Evolutionary conservation across 192 early-diverging fungal genomes (phyloP).

Genomic region (Phycomyces blakesleeanus): DNA sequence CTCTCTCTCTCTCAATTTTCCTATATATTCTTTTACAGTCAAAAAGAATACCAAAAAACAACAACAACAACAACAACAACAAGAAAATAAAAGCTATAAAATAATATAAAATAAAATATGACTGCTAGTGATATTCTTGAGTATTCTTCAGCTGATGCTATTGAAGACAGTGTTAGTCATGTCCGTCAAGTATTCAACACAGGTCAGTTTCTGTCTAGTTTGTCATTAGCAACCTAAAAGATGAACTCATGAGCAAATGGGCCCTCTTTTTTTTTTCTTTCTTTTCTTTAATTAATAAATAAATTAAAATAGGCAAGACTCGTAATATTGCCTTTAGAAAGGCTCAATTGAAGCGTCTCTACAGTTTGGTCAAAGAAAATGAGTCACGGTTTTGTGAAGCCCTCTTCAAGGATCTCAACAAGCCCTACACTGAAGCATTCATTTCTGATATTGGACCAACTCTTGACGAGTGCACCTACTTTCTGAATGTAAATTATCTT

Average conservation of each 20-base stretch:
- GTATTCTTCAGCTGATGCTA: constrained; percentile 42
- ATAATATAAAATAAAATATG: not conserved
- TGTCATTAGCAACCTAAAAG: constrained; percentile 26
- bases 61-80: too few relatives aligned
- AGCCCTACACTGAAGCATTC: constrained; percentile 49
- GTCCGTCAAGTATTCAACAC: constrained; percentile 40
- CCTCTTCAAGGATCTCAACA: constrained; percentile 54
- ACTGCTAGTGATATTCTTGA: constrained; percentile 14
- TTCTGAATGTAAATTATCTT: constrained; percentile 23
- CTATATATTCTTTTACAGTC: too few relatives aligned
- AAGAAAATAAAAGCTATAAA: not conserved
- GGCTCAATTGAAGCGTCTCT: constrained; percentile 60
- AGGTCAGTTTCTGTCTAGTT: too few relatives aligned
- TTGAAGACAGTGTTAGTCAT: constrained; percentile 37
- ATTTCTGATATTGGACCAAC: constrained; percentile 52
- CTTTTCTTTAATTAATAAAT: not conserved
- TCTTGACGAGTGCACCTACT: constrained; percentile 42
- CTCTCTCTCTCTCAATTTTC: too few relatives aligned
- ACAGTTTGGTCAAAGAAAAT: constrained; percentile 57
- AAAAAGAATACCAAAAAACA: too few relatives aligned
- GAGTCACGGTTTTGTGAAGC: constrained; percentile 52
- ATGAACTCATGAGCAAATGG: not conserved
- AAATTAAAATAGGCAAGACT: constrained; percentile 32
- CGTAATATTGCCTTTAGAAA: constrained; percentile 46
- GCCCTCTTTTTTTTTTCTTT: too few relatives aligned